Evolutionary conservation across 2,329 filamentous ascomycete species (phyloP), one percentile per base, ranked within the genome.

Genomic region (Ceratocystiopsis brevicomis): DNA sequence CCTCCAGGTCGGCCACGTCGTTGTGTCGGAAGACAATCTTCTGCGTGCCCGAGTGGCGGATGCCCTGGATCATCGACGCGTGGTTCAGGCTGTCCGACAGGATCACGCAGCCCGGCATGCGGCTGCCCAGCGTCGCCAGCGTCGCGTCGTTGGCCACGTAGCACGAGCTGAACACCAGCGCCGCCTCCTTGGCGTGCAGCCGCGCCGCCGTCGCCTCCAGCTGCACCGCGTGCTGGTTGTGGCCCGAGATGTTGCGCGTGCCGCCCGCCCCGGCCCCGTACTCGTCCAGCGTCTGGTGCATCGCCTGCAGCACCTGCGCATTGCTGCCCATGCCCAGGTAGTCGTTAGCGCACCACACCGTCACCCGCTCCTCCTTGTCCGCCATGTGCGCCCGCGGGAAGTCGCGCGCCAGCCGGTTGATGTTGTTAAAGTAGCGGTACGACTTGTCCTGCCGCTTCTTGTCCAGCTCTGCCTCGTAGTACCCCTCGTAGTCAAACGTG

Each of bases 361-460:
- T 94, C 45, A 98, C 90, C 43, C 76, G 76, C 51, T 95, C 85
- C 47, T 88, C 78, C 56, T 76, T 73, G 46, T 71, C 76, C 15
- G 82, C 73, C 71, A 92, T 93, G 61, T 98, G 90, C 39, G 90
- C 90, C 50, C 82, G 83, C 30, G 90, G 90, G 50, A 98, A 98
- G 51, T 96, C 85, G 65, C 90, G 84, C 51, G 90, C 90, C 48
- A 98, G 71, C 34, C 90, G 86, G 58, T 98, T 98, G 76, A 98
- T 98, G 69, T 98, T 98, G 72, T 98, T 98, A 70, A 98, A 98
- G 68, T 96, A 96, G 57, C 90, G 84, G 68, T 98, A 98, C 42
- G 87, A 95, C 68, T 95, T 96, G 71, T 98, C 90, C 71, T 93
- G 87, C 72, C 94, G 90, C 68, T 98, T 98, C 74, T 95, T 96